Evolutionary conservation across 1,139 yeast genomes (phyloP).

Genomic region (Suhomyces panamericanus): DNA sequence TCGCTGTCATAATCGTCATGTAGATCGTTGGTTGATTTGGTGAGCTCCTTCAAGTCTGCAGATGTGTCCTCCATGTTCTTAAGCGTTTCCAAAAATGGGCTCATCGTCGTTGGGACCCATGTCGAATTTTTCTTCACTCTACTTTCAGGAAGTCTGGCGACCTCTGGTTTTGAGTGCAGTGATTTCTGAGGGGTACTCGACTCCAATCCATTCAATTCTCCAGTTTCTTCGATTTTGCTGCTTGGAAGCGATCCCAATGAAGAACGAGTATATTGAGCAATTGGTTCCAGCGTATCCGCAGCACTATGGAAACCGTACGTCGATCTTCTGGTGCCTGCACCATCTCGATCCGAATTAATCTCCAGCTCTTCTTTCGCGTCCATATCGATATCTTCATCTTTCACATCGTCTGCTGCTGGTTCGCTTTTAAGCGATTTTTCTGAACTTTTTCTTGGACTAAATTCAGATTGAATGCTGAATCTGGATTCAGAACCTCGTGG

Average conservation of each 20-base stretch:
- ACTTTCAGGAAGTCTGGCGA: slow-evolving; percentile 17
- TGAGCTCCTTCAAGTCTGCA: slow-evolving; percentile 17
- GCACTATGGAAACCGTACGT: not conserved
- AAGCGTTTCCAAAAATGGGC: slow-evolving; percentile 33
- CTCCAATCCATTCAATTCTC: slow-evolving; percentile 15
- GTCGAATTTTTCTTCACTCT: slow-evolving; percentile 5
- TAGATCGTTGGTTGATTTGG: slow-evolving; percentile 28
- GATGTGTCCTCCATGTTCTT: slow-evolving; percentile 41
- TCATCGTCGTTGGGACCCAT: slow-evolving; percentile 18
- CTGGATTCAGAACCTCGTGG: too few species aligned
- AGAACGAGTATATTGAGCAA: slow-evolving; percentile 14
- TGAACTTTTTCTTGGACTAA: too few species aligned
- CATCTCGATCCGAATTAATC: not conserved
- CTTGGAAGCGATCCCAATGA: slow-evolving; percentile 4
- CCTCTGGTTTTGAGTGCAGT: slow-evolving; percentile 4
- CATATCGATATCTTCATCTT: not conserved
- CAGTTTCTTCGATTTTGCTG: not conserved
- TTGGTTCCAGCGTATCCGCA: slow-evolving; percentile 7
- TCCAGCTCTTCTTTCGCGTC: not conserved
- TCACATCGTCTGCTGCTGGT: slow-evolving; percentile 1
- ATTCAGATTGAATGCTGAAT: too few species aligned
- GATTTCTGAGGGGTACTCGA: slow-evolving; percentile 23
- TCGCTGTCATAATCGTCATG: slow-evolving; percentile 64
- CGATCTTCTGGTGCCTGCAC: slow-evolving; percentile 5
- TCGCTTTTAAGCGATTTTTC: not conserved